Percentiles rank a stretch among this genome's conserved stretches.
phyloP scores from a whole-genome alignment of 2,329 filamentous ascomycete genomes.

The Claviceps quebecensis region DNA sequence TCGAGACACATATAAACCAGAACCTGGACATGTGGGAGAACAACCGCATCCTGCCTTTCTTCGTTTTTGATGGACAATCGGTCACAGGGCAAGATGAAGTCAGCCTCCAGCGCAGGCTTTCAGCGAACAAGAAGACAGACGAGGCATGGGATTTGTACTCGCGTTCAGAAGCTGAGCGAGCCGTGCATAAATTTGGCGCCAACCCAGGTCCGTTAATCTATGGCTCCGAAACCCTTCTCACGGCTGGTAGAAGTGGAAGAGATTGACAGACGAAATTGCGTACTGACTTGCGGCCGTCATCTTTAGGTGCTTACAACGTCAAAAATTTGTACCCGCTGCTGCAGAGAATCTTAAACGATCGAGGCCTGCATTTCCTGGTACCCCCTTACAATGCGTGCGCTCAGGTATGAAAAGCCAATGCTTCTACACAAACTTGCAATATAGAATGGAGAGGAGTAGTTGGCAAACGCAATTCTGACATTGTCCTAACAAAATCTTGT shows the following conservation, averaged over 20 bases:
- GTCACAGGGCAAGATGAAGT: constrained; percentile 62
- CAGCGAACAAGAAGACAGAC: constrained; percentile 56
- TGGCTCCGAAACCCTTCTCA: too few relatives aligned
- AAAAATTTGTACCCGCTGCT: constrained; percentile 65
- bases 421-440: background rate
- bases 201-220: constrained; percentile 47
- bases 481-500: background rate
- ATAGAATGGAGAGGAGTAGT: background rate
- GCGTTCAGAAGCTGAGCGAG: constrained; percentile 60
- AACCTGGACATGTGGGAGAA: constrained; percentile 62
- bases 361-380: constrained; percentile 61
- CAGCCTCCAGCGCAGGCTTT: constrained; percentile 46
- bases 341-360: constrained; percentile 56
- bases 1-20: constrained; percentile 60
- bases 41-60: constrained; percentile 61
- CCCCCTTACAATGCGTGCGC: constrained; percentile 80
- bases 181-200: constrained; percentile 70
- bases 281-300: background rate
- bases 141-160: constrained; percentile 82
- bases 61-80: constrained; percentile 83
- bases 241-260: background rate
- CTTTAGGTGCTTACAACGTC: constrained; percentile 53
- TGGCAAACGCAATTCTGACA: background rate
- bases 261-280: background rate
- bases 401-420: constrained; percentile 43